Evolutionary conservation across 768 basidiomycete genomes (phyloP).

Genomic region (Clavaria fumosa): DNA sequence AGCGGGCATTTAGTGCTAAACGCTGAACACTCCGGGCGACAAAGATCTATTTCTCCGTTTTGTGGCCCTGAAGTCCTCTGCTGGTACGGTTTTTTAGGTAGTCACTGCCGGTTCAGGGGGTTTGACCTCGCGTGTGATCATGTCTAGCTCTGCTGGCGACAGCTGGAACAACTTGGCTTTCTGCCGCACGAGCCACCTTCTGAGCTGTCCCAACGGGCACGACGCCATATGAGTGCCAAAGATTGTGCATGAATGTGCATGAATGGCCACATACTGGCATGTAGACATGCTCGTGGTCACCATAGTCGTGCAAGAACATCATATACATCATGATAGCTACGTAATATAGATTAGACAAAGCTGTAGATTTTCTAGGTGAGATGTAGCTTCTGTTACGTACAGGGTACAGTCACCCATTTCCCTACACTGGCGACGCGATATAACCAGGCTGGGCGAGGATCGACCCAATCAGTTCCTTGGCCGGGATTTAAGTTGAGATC

Average conservation of each 20-base stretch:
- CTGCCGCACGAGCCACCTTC: constrained; percentile 39
- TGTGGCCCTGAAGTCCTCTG: background rate
- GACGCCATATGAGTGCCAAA: background rate
- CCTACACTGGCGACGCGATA: constrained; percentile 35
- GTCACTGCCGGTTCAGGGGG: background rate
- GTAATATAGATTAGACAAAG: constrained; percentile 1
- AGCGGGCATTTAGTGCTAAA: too few relatives aligned
- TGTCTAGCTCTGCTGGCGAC: constrained; percentile 38
- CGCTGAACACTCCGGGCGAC: too few relatives aligned
- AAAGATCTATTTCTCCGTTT: too few relatives aligned
- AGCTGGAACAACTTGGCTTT: constrained; percentile 41
- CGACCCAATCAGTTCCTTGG: constrained; percentile 11
- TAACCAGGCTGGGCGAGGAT: constrained; percentile 49
- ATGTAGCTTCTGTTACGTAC: constrained; percentile 19
- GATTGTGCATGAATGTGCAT: constrained; percentile 1
- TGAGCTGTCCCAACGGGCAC: constrained; percentile 22
- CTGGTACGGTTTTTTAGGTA: background rate
- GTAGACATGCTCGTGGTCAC: constrained; percentile 58
- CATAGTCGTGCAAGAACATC: constrained; percentile 50
- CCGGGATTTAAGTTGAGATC: background rate
- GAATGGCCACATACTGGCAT: constrained; percentile 32
- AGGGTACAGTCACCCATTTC: constrained; percentile 39
- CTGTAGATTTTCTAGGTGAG: background rate
- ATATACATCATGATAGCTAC: constrained; percentile 42
- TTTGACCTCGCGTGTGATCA: constrained; percentile 15